Evolutionary conservation across 768 basidiomycete genomes (phyloP).

Genomic region (Clitopilus hobsonii): DNA sequence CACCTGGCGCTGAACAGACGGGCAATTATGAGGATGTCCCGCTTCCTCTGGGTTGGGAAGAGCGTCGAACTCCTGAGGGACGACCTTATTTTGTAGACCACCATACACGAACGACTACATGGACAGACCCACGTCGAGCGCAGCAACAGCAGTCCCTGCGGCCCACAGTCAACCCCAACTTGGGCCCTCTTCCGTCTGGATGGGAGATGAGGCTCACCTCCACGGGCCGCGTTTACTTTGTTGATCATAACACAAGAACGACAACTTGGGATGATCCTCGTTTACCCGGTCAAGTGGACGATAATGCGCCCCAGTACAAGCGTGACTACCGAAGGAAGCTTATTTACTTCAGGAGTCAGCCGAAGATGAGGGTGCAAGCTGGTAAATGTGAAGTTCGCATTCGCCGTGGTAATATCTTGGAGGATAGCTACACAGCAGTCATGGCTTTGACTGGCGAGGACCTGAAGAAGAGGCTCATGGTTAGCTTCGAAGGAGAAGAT

Average conservation of each 20-base stretch:
- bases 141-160: conserved; percentile 45
- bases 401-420: conserved; percentile 73
- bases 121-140: conserved; percentile 77
- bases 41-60: conserved; percentile 89
- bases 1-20: conserved; percentile 25
- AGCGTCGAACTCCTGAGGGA: conserved; percentile 85
- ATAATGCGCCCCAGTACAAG: conserved; percentile 93
- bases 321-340: conserved; percentile 90
- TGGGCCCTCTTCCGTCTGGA: conserved; percentile 83
- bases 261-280: conserved; percentile 95
- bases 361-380: conserved; percentile 69
- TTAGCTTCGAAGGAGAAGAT: conserved; percentile 77
- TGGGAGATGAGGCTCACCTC: conserved; percentile 95
- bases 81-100: conserved; percentile 63
- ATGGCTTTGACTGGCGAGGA: conserved; percentile 77
- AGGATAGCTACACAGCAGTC: conserved; percentile 81
- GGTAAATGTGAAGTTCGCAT: conserved; percentile 89
- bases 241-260: conserved; percentile 86
- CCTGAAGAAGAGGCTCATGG: conserved; percentile 64
- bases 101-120: conserved; percentile 86
- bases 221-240: conserved; percentile 83
- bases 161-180: conserved; percentile 49
- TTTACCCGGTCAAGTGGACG: conserved; percentile 75
- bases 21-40: conserved; percentile 57
- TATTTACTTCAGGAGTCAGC: conserved; percentile 89